phyloP scores from a whole-genome alignment of 2,329 filamentous ascomycete genomes.

The Purpureocillium takamizusanense region DNA sequence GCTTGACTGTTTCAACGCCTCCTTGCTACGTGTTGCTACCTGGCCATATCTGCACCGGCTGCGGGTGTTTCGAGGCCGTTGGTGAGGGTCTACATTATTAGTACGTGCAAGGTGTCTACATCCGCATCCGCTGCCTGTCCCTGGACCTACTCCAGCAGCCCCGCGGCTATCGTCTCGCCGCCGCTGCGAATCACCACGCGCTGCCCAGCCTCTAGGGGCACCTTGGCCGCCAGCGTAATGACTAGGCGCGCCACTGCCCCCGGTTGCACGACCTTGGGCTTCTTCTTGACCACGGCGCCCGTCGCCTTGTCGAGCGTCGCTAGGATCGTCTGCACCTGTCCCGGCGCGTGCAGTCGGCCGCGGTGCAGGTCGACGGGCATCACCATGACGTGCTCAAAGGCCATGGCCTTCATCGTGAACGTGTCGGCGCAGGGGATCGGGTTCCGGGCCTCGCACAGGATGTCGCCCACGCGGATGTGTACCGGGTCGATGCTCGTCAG shows the following conservation, averaged over 20 bases:
- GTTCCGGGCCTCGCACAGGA: slow-evolving; percentile 62
- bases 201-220: slow-evolving; percentile 73
- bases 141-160: slow-evolving; percentile 72
- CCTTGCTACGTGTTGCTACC: too few relatives aligned
- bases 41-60: too few relatives aligned
- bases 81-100: too few relatives aligned
- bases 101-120: too few relatives aligned
- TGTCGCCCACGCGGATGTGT: slow-evolving; percentile 75
- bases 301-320: slow-evolving; percentile 71
- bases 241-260: slow-evolving; percentile 68
- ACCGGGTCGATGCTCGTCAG: slow-evolving; percentile 76
- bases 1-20: too few relatives aligned
- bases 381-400: slow-evolving; percentile 82
- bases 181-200: slow-evolving; percentile 72
- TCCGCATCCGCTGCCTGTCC: too few relatives aligned
- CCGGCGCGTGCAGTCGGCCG: slow-evolving; percentile 71
- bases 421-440: slow-evolving; percentile 63
- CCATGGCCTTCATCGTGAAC: slow-evolving; percentile 77
- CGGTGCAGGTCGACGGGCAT: slow-evolving; percentile 85
- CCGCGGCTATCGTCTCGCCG: slow-evolving; percentile 81
- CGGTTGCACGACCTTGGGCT: slow-evolving; percentile 74
- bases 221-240: slow-evolving; percentile 62
- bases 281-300: slow-evolving; percentile 71
- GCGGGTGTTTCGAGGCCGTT: too few relatives aligned
- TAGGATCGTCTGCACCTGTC: slow-evolving; percentile 61